Percentiles rank a stretch among this genome's conserved stretches.
Conservation (phyloP, 2,329 filamentous ascomycete species). For the Davidsoniella australis region DNA sequence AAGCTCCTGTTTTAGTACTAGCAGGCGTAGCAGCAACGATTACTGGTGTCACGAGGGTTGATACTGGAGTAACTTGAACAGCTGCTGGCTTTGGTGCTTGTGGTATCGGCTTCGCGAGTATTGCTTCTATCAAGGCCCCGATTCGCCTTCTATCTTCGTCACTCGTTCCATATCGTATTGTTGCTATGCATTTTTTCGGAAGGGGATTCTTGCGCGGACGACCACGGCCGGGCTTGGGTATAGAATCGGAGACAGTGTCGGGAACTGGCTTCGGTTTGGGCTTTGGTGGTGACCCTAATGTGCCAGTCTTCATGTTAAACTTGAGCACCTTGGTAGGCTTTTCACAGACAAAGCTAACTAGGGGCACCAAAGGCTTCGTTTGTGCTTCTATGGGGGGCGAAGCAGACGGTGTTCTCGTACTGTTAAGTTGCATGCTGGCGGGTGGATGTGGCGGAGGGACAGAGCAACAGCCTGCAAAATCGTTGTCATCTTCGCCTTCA, state of each 20-base stretch:
- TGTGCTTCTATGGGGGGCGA: conserved; percentile 1
- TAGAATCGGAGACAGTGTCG: not conserved
- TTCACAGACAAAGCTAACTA: conserved; percentile 5
- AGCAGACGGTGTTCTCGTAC: conserved; percentile 1
- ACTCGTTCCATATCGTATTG: conserved; percentile 42
- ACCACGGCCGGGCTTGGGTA: conserved; percentile 1
- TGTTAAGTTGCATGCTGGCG: not conserved
- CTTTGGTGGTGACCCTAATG: conserved; percentile 43
- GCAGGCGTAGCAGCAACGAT: conserved; percentile 8
- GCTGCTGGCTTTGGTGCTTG: not conserved
- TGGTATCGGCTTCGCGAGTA: not conserved
- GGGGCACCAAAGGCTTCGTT: not conserved
- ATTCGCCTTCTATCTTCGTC: conserved; percentile 27
- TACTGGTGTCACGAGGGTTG: conserved; percentile 9
- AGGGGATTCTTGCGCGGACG: conserved; percentile 13
- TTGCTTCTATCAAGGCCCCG: conserved; percentile 35
- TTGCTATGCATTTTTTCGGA: conserved; percentile 26
- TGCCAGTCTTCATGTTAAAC: conserved; percentile 43
- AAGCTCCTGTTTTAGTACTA: conserved; percentile 15
- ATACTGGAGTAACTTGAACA: conserved; percentile 13
- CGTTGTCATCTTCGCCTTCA: conserved; percentile 10
- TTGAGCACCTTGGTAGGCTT: conserved; percentile 31
- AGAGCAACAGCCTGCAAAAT: conserved; percentile 2
- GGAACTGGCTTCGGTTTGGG: conserved; percentile 24
- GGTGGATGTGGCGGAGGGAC: not conserved